Conservation (phyloP, 2,329 filamentous ascomycete genomes). For the Trichoderma sp. region DNA sequence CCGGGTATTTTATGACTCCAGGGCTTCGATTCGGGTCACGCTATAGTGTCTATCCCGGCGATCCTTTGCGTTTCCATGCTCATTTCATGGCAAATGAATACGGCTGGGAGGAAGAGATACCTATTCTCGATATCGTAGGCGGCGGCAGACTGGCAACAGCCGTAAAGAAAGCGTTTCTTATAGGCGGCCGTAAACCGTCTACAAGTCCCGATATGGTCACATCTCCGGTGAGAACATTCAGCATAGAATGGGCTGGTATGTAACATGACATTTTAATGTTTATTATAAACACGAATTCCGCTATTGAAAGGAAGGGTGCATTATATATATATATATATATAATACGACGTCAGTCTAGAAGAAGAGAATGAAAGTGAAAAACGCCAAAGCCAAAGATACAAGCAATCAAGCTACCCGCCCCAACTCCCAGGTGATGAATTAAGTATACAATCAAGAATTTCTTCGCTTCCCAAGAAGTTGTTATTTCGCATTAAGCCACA, state of each 20-base stretch:
- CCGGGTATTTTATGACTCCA: slow-evolving; percentile 85
- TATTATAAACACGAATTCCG: slow-evolving; percentile 1
- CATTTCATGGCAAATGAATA: slow-evolving; percentile 87
- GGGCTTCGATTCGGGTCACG: slow-evolving; percentile 92
- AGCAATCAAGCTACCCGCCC: background rate
- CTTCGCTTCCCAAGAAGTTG: background rate
- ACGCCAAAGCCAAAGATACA: background rate
- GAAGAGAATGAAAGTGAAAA: background rate
- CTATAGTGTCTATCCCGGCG: slow-evolving; percentile 93
- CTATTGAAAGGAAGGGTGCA: slow-evolving; percentile 10
- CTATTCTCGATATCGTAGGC: slow-evolving; percentile 80
- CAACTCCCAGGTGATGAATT: background rate
- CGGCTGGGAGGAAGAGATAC: slow-evolving; percentile 85
- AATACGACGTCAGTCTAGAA: slow-evolving; percentile 20
- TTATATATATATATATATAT: slow-evolving; percentile 9
- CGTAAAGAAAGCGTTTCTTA: slow-evolving; percentile 92
- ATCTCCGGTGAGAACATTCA: slow-evolving; percentile 67
- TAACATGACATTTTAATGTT: slow-evolving; percentile 57
- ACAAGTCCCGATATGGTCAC: slow-evolving; percentile 26
- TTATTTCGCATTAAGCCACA: background rate
- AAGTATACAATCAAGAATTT: background rate
- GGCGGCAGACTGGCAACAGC: slow-evolving; percentile 88
- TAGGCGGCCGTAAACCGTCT: slow-evolving; percentile 66
- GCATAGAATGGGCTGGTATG: slow-evolving; percentile 93
- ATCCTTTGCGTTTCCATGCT: slow-evolving; percentile 91